These are phyloP conservation scores for Scalesia atractyloides DNA, from an alignment of 129 eudicot genomes.

Conservation along the genomic window DNA sequence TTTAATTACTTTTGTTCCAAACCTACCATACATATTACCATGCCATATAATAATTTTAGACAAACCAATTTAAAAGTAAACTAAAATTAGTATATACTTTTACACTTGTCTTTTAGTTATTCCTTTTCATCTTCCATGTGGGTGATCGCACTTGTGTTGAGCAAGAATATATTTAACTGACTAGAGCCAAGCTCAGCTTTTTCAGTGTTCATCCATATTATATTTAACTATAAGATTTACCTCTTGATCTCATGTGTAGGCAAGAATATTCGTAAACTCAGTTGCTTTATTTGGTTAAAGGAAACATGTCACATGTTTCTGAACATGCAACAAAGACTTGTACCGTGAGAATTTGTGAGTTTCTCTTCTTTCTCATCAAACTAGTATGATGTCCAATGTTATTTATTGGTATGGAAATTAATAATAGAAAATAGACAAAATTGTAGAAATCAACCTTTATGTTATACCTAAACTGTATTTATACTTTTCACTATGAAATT, in stretches of 20 bases:
- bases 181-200: conserved; percentile 21
- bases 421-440: too few relatives aligned
- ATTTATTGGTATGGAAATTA: too few relatives aligned
- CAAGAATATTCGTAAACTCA: conserved; percentile 12
- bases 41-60: too few relatives aligned
- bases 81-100: too few relatives aligned
- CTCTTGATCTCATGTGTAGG: conserved; percentile 6
- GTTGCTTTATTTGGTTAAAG: conserved; percentile 18
- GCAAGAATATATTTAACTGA: too few relatives aligned
- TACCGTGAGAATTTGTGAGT: not conserved
- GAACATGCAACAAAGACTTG: conserved; percentile 20
- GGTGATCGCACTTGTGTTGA: conserved; percentile 21
- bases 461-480: too few relatives aligned
- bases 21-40: too few relatives aligned
- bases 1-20: too few relatives aligned
- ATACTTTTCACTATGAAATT: too few relatives aligned
- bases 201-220: conserved; percentile 6
- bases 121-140: conserved; percentile 18
- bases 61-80: too few relatives aligned
- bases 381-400: conserved; percentile 1
- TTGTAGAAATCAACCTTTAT: too few relatives aligned
- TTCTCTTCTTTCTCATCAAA: not conserved
- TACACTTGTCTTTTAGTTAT: not conserved
- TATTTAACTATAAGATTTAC: conserved; percentile 6
- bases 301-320: conserved; percentile 28